Conservation (phyloP, 306 rosid genomes). For the Carpinus viminea region DNA sequence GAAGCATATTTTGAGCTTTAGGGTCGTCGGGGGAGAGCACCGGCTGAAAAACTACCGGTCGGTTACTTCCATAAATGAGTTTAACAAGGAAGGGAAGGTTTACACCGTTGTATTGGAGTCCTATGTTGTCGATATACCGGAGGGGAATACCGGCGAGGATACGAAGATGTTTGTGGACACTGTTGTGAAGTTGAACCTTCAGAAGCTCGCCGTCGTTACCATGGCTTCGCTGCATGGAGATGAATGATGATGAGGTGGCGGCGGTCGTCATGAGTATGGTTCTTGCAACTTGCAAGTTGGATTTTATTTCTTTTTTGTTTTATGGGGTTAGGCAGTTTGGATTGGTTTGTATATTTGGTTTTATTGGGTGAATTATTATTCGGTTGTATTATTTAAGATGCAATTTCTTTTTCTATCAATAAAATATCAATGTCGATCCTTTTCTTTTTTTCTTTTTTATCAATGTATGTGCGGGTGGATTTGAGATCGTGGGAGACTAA, state of each 20-base stretch:
- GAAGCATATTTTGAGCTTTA: constrained; percentile 67
- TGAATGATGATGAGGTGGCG: neutral
- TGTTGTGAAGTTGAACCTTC: constrained; percentile 83
- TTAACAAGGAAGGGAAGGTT: constrained; percentile 40
- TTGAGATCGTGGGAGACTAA: too few relatives aligned
- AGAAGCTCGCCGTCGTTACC: constrained; percentile 72
- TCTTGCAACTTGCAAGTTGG: constrained; percentile 16
- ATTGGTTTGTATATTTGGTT: neutral
- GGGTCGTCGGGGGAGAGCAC: constrained; percentile 89
- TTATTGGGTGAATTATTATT: neutral
- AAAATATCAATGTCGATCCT: neutral
- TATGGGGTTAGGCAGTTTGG: constrained; percentile 5
- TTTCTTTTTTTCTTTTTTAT: too few relatives aligned
- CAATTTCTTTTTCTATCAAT: neutral
- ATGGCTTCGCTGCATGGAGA: constrained; percentile 43
- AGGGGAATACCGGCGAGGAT: constrained; percentile 82
- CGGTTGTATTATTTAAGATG: neutral
- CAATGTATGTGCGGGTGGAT: too few relatives aligned
- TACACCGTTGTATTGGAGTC: constrained; percentile 82
- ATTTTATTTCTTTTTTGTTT: neutral
- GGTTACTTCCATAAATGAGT: constrained; percentile 77
- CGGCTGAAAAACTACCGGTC: constrained; percentile 76
- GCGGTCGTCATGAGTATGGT: neutral
- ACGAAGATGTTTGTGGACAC: constrained; percentile 91
- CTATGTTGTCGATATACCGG: constrained; percentile 76